Evolutionary conservation across 495 filamentous ascomycete genomes (phyloP).

Genomic region (Xanthoparmelia taractica): DNA sequence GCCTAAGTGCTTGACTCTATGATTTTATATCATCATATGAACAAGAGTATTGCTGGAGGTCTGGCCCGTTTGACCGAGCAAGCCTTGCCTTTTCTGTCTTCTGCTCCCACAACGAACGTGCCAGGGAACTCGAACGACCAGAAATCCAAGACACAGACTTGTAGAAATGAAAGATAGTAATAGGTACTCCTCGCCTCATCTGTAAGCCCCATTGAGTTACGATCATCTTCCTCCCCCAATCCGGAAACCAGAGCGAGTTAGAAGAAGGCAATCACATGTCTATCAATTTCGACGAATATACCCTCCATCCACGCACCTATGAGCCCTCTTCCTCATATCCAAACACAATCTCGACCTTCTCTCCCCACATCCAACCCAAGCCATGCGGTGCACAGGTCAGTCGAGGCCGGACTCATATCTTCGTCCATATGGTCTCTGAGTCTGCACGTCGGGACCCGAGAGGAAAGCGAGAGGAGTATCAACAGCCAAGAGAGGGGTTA

Average conservation of each 20-base stretch:
- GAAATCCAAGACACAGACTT: conserved; percentile 41
- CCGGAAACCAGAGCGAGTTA: conserved; percentile 21
- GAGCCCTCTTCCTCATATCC: conserved; percentile 34
- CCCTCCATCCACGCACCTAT: conserved; percentile 39
- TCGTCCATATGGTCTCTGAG: conserved; percentile 57
- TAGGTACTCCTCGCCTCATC: conserved; percentile 92
- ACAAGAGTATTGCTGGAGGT: conserved; percentile 55
- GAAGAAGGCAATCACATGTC: conserved; percentile 92
- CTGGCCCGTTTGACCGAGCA: conserved; percentile 63
- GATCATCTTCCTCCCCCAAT: conserved; percentile 28
- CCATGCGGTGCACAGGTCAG: conserved; percentile 28
- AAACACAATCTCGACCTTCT: conserved; percentile 35
- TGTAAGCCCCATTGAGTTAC: conserved; percentile 99
- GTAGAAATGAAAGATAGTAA: conserved; percentile 35
- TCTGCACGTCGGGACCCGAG: conserved; percentile 24
- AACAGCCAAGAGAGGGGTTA: conserved; percentile 30
- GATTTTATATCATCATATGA: conserved; percentile 89
- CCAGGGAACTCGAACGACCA: conserved; percentile 4
- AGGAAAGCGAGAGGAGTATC: conserved; percentile 33
- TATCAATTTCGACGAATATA: conserved; percentile 88
- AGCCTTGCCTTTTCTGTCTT: conserved; percentile 27
- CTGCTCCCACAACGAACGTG: conserved; percentile 14
- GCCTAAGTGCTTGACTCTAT: conserved; percentile 99
- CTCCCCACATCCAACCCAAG: conserved; percentile 32
- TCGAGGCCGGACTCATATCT: conserved; percentile 75